Evolutionary conservation across 2,329 filamentous ascomycete genomes (phyloP).

Genomic region (Fusarium incarnatum): DNA sequence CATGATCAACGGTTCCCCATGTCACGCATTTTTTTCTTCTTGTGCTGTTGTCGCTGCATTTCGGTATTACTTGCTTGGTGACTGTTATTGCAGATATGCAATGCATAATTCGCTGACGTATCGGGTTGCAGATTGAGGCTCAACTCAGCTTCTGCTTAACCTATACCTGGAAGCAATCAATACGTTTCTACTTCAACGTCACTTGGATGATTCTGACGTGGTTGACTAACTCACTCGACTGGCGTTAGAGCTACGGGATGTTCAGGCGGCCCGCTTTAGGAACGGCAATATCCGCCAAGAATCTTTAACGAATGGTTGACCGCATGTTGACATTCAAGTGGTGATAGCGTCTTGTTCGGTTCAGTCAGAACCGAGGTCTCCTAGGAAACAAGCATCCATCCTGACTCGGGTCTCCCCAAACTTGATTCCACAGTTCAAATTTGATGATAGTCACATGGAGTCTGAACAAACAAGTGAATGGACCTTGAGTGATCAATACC

Average conservation of each 20-base stretch:
- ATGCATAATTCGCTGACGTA: not conserved
- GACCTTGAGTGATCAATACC: not conserved
- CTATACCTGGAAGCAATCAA: not conserved
- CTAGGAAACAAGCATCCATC: not conserved
- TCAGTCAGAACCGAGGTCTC: not conserved
- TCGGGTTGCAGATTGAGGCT: not conserved
- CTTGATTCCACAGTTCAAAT: not conserved
- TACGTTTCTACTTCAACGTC: slow-evolving; percentile 14
- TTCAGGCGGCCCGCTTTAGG: slow-evolving; percentile 26
- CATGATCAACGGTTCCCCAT: slow-evolving; percentile 38
- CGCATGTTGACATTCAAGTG: not conserved
- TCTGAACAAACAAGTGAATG: too few relatives aligned
- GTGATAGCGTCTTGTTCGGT: not conserved
- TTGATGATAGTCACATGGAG: not conserved
- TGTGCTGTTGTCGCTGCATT: slow-evolving; percentile 1
- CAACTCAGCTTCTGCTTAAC: not conserved
- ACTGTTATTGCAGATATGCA: slow-evolving; percentile 16
- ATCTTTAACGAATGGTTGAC: not conserved
- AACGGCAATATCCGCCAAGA: slow-evolving; percentile 26
- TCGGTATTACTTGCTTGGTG: slow-evolving; percentile 10
- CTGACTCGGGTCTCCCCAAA: not conserved
- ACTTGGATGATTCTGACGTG: slow-evolving; percentile 3
- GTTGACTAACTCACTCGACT: not conserved
- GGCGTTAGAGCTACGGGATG: slow-evolving; percentile 25
- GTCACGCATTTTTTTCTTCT: slow-evolving; percentile 34